A percentile compares a stretch with the other conserved stretches of the same genome.
Evolutionary conservation across 202 grass and related monocot species (phyloP).

Genomic region (Panicum virgatum): DNA sequence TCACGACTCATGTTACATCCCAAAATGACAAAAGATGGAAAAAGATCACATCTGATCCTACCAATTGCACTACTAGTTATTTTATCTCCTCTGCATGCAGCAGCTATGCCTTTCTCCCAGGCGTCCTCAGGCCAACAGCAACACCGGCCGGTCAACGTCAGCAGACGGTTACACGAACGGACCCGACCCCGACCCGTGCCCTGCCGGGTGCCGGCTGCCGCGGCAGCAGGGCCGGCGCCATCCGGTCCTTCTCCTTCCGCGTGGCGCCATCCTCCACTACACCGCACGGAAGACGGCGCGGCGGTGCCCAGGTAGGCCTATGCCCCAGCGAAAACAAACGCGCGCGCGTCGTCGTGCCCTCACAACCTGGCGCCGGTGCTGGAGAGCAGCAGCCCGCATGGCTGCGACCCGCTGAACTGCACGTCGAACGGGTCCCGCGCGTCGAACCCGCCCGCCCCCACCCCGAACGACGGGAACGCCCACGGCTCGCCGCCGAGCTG

Average conservation of each 20-base stretch:
- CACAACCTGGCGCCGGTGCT: conserved; percentile 53
- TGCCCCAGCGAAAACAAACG: not conserved
- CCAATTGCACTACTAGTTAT: conserved; percentile 1
- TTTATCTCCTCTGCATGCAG: conserved; percentile 16
- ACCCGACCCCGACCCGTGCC: not conserved
- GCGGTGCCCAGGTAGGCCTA: too few relatives aligned
- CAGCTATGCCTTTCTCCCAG: not conserved
- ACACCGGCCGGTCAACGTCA: conserved; percentile 24
- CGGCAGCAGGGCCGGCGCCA: not conserved
- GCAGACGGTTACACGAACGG: conserved; percentile 1
- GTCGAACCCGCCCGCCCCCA: conserved; percentile 27
- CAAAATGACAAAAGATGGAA: conserved; percentile 12
- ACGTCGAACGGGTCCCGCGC: conserved; percentile 51
- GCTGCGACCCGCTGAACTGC: conserved; percentile 52
- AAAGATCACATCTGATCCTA: not conserved
- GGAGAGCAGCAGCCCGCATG: conserved; percentile 61
- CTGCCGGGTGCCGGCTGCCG: too few relatives aligned
- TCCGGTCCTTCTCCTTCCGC: too few relatives aligned
- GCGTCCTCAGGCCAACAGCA: not conserved
- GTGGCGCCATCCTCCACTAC: not conserved
- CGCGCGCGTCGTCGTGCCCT: not conserved
- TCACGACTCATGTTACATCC: conserved; percentile 24
- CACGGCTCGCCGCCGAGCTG: conserved; percentile 13
- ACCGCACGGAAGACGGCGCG: not conserved
- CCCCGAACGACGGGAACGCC: conserved; percentile 36